Percentiles rank a stretch among this genome's conserved stretches.
Conservation (phyloP, 495 filamentous ascomycete species). For the Podospora conica region DNA sequence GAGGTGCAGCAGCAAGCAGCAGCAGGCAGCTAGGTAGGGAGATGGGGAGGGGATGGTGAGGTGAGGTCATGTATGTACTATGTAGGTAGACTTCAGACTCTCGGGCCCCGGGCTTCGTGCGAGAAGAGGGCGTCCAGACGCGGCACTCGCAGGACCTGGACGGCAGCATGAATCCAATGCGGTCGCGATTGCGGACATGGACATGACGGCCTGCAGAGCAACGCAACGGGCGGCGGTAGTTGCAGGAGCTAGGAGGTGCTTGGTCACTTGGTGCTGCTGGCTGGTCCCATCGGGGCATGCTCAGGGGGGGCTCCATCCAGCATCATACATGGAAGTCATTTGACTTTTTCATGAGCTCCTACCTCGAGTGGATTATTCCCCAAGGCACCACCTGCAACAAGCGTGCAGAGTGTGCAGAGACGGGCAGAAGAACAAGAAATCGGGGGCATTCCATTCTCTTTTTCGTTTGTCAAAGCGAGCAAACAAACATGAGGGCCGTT, state of each 20-base stretch:
- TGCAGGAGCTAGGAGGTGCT: not conserved
- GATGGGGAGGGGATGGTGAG: not conserved
- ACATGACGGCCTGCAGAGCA: not conserved
- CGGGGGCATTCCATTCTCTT: not conserved
- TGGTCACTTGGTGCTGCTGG: no score
- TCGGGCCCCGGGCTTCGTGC: not conserved
- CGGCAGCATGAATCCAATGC: not conserved
- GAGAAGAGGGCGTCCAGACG: not conserved
- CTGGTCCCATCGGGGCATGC: not conserved
- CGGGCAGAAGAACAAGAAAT: not conserved
- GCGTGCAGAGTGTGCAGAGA: not conserved
- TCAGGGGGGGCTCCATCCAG: not conserved
- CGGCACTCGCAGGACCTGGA: not conserved
- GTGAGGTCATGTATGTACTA: not conserved
- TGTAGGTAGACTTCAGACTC: not conserved
- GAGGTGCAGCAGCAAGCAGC: not conserved
- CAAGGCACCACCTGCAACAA: no score
- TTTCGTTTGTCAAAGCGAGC: not conserved
- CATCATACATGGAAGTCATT: not conserved
- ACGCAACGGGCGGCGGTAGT: not conserved
- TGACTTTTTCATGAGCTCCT: not conserved
- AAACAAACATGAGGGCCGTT: no score
- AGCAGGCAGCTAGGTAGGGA: not conserved
- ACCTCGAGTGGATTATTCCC: not conserved
- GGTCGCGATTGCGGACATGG: not conserved